Percentiles rank a stretch among this genome's conserved stretches.
Evolutionary conservation across 148 eudicot genomes (phyloP).

Genomic region (Oxyria digyna): DNA sequence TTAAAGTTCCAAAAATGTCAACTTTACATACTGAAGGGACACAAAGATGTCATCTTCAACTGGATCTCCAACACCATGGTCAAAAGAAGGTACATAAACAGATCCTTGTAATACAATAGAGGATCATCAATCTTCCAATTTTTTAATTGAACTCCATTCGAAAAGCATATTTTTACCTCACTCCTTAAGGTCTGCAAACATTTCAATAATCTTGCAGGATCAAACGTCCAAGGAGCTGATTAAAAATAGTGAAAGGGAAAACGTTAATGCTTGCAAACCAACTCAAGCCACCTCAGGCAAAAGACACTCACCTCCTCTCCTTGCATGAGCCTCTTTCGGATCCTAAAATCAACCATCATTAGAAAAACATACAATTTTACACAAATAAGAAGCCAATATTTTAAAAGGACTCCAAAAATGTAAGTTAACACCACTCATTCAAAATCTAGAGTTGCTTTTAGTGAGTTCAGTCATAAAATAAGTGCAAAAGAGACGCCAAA

Average conservation of each 20-base stretch:
- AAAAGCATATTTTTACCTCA: constrained; percentile 37
- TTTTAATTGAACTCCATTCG: background rate
- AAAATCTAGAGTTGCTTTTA: no score
- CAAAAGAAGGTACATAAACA: constrained; percentile 88
- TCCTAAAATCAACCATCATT: constrained; percentile 27
- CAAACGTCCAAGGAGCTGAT: constrained; percentile 99
- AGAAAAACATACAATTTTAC: background rate
- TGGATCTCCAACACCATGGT: constrained; percentile 98
- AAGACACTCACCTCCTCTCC: constrained; percentile 84
- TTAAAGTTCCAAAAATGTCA: background rate
- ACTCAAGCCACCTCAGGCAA: constrained; percentile 6
- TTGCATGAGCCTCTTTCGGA: constrained; percentile 96
- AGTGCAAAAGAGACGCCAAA: no score
- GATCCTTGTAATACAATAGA: constrained; percentile 43
- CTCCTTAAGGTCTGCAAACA: constrained; percentile 60
- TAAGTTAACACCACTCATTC: no score
- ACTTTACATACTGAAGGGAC: constrained; percentile 50
- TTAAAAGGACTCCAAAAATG: no score
- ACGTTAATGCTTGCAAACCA: constrained; percentile 12
- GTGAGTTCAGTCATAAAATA: no score
- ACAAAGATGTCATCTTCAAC: constrained; percentile 89
- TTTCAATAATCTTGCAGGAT: constrained; percentile 53
- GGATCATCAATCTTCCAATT: background rate
- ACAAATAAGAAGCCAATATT: no score
- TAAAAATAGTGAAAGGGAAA: constrained; percentile 12